Evolutionary conservation across 768 basidiomycete species (phyloP), one percentile per base, ranked within the genome.

Genomic region (Pulveroboletus sp.): DNA sequence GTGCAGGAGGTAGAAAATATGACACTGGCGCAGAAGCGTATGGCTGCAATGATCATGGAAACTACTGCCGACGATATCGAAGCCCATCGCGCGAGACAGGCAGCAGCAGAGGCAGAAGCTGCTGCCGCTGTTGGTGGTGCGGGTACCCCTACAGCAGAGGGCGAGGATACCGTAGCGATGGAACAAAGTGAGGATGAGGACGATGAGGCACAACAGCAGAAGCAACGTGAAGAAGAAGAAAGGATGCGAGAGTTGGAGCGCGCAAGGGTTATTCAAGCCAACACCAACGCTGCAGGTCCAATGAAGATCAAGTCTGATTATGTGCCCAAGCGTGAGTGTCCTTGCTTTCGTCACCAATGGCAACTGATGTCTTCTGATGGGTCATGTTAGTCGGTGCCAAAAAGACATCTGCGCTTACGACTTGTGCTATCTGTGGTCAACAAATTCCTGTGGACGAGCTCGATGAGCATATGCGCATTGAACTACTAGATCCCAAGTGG

Each of bases 1-100:
- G 82, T 96, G 15, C 84, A 91, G 59, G 92, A 96, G 64, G 84
- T 99, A 10, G 90, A 95, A 72, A 93, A 82, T 61, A 96, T 97
- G 92, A 93, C 93, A 3, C 72, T 98, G 27, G 89, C 93, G 3
- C 93, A 99, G 76, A 97, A 96, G 74, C 81, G 93, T 57, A 96
- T 96, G 94, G 91, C 93, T 2, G 88, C 92, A 3, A 93, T 95
- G 90, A 85, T 98, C 63, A 95, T 93, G 89, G 95, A 97, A 70
- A 92, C 88, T 26, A 89, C 90, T 1, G 89, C 75, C 2, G 89
- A 91, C 56, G 86, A 94, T 47, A 80, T 93, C 40, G 86, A 94
- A 69, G 85, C 88, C 32, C 82, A 86, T 61, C 79, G 85, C 53
- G 86, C 84, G 11, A 78, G 79, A 39, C 89, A 91, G 67, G 90